Evolutionary conservation across 805 yeast species (phyloP), one percentile per base, ranked within the genome.

Genomic region (Torulaspora microellipsoides): DNA sequence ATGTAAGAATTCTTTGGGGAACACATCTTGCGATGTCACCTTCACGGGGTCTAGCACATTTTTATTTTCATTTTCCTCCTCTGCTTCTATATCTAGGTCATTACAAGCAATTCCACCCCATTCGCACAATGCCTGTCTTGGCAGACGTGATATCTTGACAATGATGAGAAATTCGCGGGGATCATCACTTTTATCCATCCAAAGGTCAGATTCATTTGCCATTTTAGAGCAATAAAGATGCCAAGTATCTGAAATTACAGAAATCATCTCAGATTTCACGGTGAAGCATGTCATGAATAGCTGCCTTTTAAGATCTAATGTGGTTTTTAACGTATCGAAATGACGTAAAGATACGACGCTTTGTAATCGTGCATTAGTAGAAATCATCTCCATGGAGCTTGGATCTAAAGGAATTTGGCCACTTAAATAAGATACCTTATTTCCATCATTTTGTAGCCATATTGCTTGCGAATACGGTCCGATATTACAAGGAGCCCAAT

Each of bases 401-500:
- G 99, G 97, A 1, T 82, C 61, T 31, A 93, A 68, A 1, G 96
- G 95, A 31, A 93, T 90, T 67, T 93, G 98, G 0, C 99, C 99
- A 39, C 97, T 86, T 10, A 90, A 61, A 30, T 73, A 70, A 2
- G 83, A 81, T 7, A 80, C 63, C 23, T 72, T 65, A 43, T 78
- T 76, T 11, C 56, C 62, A 49, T 78, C 81, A n/a, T 45, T 40
- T 4, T 75, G 63, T 5, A 40, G 42, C 60, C 62, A 64, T 9
- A 81, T 78, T 0, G 90, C 77, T 64, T 93, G 99, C 0, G 99
- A 91, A 60, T 93, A 93, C 0, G 99, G 99, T 0, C 99, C 99
- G 36, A 93, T 93, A 53, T 93, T 93, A 30, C 95, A 91, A 0
- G 99, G 99, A 0, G 97, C 98, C 99, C 99, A 93, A 61, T 85